phyloP scores from a whole-genome alignment of 2,329 filamentous ascomycete genomes.

The Sarocladiaceae sp. region DNA sequence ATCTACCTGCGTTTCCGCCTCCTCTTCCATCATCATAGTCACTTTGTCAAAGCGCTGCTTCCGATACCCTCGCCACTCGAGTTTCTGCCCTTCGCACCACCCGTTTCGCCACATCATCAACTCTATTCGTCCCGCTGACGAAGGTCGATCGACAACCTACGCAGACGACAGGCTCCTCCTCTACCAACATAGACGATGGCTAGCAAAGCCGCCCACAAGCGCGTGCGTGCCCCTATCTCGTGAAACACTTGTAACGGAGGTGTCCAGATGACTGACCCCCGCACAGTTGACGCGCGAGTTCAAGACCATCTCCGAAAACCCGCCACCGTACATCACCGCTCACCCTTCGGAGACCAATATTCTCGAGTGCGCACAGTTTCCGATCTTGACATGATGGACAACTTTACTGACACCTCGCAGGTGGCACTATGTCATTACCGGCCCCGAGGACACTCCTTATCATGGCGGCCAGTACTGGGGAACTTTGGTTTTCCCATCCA shows the following conservation, averaged over 20 bases:
- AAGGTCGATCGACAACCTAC: neutral
- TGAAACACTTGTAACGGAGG: neutral
- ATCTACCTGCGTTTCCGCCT: too few species aligned
- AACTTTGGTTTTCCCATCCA: slow-evolving; percentile 86
- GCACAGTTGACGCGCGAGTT: slow-evolving; percentile 54
- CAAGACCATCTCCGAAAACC: slow-evolving; percentile 61
- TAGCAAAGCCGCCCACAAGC: slow-evolving; percentile 65
- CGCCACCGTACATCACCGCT: slow-evolving; percentile 81
- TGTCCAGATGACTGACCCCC: neutral
- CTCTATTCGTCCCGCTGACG: neutral
- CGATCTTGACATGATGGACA: neutral
- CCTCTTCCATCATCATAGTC: too few species aligned
- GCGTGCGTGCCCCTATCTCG: slow-evolving; percentile 40
- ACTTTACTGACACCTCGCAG: slow-evolving; percentile 32
- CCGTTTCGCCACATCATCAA: too few species aligned
- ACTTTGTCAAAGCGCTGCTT: neutral
- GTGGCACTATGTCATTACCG: slow-evolving; percentile 95
- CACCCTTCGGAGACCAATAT: slow-evolving; percentile 90
- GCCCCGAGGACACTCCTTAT: slow-evolving; percentile 90
- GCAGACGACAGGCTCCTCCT: neutral
- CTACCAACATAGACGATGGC: slow-evolving; percentile 44
- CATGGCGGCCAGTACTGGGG: slow-evolving; percentile 97
- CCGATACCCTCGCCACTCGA: neutral
- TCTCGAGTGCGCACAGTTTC: slow-evolving; percentile 58
- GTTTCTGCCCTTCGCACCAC: neutral